Base-by-base conservation (phyloP, 805 yeast species). In the Candida methanosorbosa region DNA sequence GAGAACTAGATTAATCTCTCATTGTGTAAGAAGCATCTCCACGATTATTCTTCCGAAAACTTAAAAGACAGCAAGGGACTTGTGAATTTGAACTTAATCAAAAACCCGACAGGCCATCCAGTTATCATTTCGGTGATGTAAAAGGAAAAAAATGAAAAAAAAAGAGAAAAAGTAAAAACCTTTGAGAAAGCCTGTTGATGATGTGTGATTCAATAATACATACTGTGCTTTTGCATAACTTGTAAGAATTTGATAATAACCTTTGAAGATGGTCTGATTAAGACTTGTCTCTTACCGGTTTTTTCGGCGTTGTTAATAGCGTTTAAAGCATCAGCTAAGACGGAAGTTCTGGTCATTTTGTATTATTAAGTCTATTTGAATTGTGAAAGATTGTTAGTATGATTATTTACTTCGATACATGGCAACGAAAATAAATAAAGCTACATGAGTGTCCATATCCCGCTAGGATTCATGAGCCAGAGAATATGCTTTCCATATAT, bases 291-390 rank as follows among this genome's bases (percentile, higher is more conserved):
- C 78, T 88, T 90, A 72, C 97, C 97, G 69, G 96, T 81, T 72
- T 87, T 90, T 75, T 90, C 97, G 72, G 97, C 97, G 71, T 90
- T 88, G 90, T 88, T 87, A 72, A 88, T 88, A 60, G 95, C 81
- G 73, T 90, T 90, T 63, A 88, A 81, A 66, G 97, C 97, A 76
- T 88, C 97, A 64, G 96, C 96, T 68, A 88, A 83, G 69, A 82
- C 97, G 61, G 97, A 88, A 56, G 96, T 78, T 77, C 97, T 88
- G 69, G 97, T 86, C 97, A 90, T 87, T 68, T 61, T 74, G 49
- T n/a, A 22, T 17, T n/a, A n/a, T n/a, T n/a, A n/a, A n/a, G n/a
- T n/a, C 21, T 36, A 35, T 20, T 20, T 24, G 23, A 21, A 21
- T 8, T 24, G 14, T 8, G 27, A 24, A 9, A 24, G 14, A 16